Percentiles rank a stretch among this genome's conserved stretches.
Conservation (phyloP, 768 basidiomycete genomes). For the Phanerochaete sordida region DNA sequence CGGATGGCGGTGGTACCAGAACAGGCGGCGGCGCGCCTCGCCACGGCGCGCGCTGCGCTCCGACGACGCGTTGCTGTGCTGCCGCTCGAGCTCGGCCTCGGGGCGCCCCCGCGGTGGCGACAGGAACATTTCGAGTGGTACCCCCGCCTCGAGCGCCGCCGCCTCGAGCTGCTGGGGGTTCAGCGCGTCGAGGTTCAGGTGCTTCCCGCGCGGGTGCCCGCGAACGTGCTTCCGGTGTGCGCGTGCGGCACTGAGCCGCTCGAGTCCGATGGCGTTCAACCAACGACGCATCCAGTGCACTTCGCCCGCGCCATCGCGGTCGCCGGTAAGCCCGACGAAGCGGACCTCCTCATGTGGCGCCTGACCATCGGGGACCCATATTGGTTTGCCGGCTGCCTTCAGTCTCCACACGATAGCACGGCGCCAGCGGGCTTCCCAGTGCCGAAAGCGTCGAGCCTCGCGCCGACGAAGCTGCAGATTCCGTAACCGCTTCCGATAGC, state of each 20-base stretch:
- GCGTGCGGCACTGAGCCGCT: slow-evolving; percentile 1
- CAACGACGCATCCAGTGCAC: slow-evolving; percentile 5
- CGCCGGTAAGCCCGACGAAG: slow-evolving; percentile 9
- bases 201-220: slow-evolving; percentile 41
- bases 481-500: slow-evolving; percentile 53
- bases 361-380: slow-evolving; percentile 49
- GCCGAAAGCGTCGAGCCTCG: slow-evolving; percentile 36
- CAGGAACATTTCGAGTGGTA: slow-evolving; percentile 47
- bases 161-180: slow-evolving; percentile 50
- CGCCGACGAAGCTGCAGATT: slow-evolving; percentile 44
- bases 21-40: slow-evolving; percentile 7
- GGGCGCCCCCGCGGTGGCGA: slow-evolving; percentile 6
- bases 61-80: neutral
- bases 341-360: slow-evolving; percentile 7
- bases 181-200: slow-evolving; percentile 62
- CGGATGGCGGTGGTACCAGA: slow-evolving; percentile 8
- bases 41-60: neutral
- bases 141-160: slow-evolving; percentile 67
- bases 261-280: slow-evolving; percentile 3
- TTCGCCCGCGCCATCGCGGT: slow-evolving; percentile 8
- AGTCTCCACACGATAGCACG: slow-evolving; percentile 64
- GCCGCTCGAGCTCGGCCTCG: neutral
- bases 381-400: slow-evolving; percentile 39
- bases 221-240: slow-evolving; percentile 1
- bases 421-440: slow-evolving; percentile 53